Evolutionary conservation across 306 rosid genomes (phyloP).

Genomic region (Purshia tridentata): DNA sequence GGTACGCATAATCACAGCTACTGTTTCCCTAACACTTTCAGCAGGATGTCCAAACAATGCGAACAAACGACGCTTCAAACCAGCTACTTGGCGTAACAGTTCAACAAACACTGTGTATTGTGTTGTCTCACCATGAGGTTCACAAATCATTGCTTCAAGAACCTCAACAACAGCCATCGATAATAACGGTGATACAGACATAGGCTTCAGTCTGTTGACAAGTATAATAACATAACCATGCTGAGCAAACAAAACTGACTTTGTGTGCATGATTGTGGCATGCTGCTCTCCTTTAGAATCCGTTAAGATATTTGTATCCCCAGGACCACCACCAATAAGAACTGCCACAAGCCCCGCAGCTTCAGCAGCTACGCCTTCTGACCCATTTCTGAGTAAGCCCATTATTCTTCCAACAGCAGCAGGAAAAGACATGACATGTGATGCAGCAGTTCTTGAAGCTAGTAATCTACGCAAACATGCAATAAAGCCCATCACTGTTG

Average conservation of each 20-base stretch:
- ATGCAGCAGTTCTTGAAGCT: constrained; percentile 89
- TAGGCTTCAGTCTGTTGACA: constrained; percentile 89
- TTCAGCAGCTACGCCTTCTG: constrained; percentile 97
- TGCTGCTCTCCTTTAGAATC: constrained; percentile 97
- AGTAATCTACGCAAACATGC: constrained; percentile 90
- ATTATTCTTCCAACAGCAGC: constrained; percentile 99
- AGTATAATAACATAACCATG: constrained; percentile 71
- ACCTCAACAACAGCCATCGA: constrained; percentile 98
- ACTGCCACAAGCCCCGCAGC: constrained; percentile 93
- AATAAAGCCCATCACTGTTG: constrained; percentile 94
- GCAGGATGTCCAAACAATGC: constrained; percentile 99
- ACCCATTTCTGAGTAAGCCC: constrained; percentile 98
- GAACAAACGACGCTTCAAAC: constrained; percentile 96
- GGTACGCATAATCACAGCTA: constrained; percentile 95
- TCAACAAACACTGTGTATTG: constrained; percentile 93
- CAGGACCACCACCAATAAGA: constrained; percentile 97
- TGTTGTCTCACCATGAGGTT: constrained; percentile 96
- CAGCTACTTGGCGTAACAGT: constrained; percentile 95
- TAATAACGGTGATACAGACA: constrained; percentile 86
- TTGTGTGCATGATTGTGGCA: constrained; percentile 94
- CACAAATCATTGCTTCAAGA: constrained; percentile 98
- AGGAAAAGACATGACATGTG: constrained; percentile 96
- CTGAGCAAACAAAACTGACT: constrained; percentile 92
- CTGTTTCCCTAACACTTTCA: constrained; percentile 92
- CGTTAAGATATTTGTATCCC: constrained; percentile 56